These are phyloP conservation scores for Scheffersomyces stipitis DNA, from an alignment of 805 yeast genomes.

Conservation along the genomic window DNA sequence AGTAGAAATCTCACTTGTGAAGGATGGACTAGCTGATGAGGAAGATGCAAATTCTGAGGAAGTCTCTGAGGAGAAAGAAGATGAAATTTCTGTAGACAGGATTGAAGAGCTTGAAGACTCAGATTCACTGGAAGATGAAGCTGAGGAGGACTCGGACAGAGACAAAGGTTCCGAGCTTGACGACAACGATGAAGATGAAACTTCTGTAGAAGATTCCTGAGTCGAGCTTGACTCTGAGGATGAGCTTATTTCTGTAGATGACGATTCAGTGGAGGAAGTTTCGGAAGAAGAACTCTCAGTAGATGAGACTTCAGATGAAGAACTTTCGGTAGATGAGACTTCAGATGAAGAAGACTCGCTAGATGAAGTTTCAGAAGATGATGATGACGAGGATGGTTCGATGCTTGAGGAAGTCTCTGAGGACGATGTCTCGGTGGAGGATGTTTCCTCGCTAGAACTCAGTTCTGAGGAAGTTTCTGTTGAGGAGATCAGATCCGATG, in stretches of 20 bases:
- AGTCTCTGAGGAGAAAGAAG: too few species aligned
- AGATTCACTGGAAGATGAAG: too few species aligned
- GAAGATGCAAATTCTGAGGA: slow-evolving; percentile 1
- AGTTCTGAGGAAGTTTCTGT: slow-evolving; percentile 2
- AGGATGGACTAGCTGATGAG: slow-evolving; percentile 1
- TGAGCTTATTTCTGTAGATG: neutral
- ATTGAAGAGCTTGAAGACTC: too few species aligned
- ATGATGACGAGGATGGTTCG: slow-evolving; percentile 5
- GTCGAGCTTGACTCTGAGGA: neutral
- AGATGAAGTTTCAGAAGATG: slow-evolving; percentile 2
- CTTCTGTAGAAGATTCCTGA: neutral
- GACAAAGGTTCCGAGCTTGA: too few species aligned
- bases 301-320: slow-evolving; percentile 1
- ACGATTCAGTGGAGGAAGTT: neutral
- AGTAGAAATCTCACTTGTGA: too few species aligned
- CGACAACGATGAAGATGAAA: neutral
- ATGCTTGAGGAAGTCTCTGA: slow-evolving; percentile 2
- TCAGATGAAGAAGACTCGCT: neutral
- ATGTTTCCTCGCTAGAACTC: neutral
- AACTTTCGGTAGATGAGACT: slow-evolving; percentile 1
- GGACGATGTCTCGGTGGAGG: slow-evolving; percentile 3
- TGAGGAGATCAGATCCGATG: slow-evolving; percentile 5
- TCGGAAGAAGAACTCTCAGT: slow-evolving; percentile 1
- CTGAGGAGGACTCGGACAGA: too few species aligned
- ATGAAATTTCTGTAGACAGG: too few species aligned